Base-by-base conservation (phyloP, 2,329 filamentous ascomycete genomes). In the Verticillium isaacii region DNA sequence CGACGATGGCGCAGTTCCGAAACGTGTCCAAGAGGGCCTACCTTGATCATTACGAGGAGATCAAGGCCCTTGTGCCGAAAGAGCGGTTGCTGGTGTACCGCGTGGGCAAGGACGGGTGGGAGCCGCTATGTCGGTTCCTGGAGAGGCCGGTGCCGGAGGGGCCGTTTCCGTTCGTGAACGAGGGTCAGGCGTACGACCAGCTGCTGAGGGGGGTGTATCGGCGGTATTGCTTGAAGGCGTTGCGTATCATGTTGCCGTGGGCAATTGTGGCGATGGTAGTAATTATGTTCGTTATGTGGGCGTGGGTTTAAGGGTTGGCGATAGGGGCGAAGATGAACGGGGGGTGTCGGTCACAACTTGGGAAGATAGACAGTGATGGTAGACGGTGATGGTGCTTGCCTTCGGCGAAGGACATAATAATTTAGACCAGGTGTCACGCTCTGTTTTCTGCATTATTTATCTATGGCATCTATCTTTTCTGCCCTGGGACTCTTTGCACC, bases 81-180 rank as follows among this genome's bases (percentile, higher is more conserved):
- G 65, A 64, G 11, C 63, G 63, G 15, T 39, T 69, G 1, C 69
- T 80, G 3, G 75, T 77, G 59, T 78, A 71, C 70, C 68, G 71
- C 8, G 68, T 74, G 0, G 67, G 72, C 37, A 72, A 79, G 25
- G 37, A 41, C 17, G 77, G 76, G 15, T 79, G 77, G 76, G 72
- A 68, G 58, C 76, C 76, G 12, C 72, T 80, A 1, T 79, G 77
- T 66, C 60, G 68, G 54, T 80, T 79, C 54, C 62, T 78, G 2
- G 71, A 69, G 15, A 74, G 75, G 61, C 68, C 70, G 0, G 67
- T 77, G 0, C 76, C 76, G 1, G 63, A 70, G 0, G 60, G 65
- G 37, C 62, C 66, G 23, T 78, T 77, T 60, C 75, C 75, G 1
- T 71, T 70, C 54, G 68, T 69, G 1, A 76, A 76, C 57, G 71